phyloP scores from a whole-genome alignment of 1,139 yeast species.

The Saccharomyces hybrid region DNA sequence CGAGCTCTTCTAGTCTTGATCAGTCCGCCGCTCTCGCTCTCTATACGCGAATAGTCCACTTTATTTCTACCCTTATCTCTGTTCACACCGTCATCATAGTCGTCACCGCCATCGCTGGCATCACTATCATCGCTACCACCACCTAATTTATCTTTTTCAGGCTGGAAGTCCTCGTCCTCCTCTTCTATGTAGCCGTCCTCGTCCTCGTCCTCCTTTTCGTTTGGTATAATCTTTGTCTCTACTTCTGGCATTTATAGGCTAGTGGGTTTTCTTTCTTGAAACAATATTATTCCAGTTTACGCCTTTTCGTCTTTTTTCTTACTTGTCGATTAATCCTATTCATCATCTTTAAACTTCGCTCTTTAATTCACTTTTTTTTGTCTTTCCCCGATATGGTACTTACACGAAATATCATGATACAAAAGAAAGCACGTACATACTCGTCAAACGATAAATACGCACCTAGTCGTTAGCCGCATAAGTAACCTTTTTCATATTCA shows the following conservation, averaged over 20 bases:
- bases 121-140: slow-evolving; percentile 21
- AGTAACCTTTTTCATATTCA: not conserved
- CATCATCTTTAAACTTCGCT: not conserved
- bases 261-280: not conserved
- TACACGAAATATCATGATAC: not conserved
- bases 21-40: slow-evolving; percentile 46
- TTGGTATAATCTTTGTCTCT: slow-evolving; percentile 16
- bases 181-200: slow-evolving; percentile 48
- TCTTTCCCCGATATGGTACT: slow-evolving; percentile 1
- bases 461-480: not conserved
- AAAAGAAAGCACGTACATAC: not conserved
- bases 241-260: not conserved
- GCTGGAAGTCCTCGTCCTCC: slow-evolving; percentile 61
- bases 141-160: slow-evolving; percentile 29
- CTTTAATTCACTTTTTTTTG: not conserved
- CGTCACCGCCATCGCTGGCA: slow-evolving; percentile 13
- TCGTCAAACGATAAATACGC: not conserved
- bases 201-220: slow-evolving; percentile 17
- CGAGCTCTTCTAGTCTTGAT: slow-evolving; percentile 53
- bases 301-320: not conserved
- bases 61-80: slow-evolving; percentile 33
- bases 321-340: no score
- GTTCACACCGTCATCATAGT: slow-evolving; percentile 21
- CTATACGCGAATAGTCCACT: slow-evolving; percentile 39
- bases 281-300: no score